Conservation (phyloP, 2,329 filamentous ascomycete species). For the Pseudocercospora crystallina region DNA sequence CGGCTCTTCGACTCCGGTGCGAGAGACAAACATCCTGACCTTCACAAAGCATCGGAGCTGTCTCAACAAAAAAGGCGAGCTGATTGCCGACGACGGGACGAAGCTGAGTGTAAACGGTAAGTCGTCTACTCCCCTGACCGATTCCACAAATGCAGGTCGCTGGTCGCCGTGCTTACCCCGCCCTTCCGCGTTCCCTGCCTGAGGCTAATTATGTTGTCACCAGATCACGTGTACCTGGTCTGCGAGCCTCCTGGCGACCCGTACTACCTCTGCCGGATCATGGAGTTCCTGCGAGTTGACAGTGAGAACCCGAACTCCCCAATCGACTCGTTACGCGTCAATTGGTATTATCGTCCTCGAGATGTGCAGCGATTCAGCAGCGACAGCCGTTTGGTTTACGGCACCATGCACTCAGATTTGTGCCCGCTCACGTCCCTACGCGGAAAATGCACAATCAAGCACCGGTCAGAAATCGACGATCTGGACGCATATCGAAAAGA, state of each 20-base stretch:
- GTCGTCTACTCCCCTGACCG: constrained; percentile 34
- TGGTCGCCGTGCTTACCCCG: constrained; percentile 23
- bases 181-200: constrained; percentile 17
- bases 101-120: constrained; percentile 81
- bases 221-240: constrained; percentile 89
- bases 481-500: constrained; percentile 81
- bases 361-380: constrained; percentile 90
- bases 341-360: constrained; percentile 97
- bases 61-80: constrained; percentile 68
- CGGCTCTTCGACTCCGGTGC: constrained; percentile 40
- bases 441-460: constrained; percentile 87
- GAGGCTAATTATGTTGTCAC: constrained; percentile 37
- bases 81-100: constrained; percentile 89
- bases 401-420: constrained; percentile 97
- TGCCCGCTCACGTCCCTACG: constrained; percentile 89
- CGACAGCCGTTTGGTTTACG: constrained; percentile 88
- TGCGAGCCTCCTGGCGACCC: constrained; percentile 97
- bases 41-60: constrained; percentile 72
- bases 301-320: constrained; percentile 67
- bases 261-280: constrained; percentile 95
- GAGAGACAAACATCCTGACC: constrained; percentile 82
- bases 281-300: constrained; percentile 90
- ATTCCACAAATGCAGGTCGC: constrained; percentile 21
- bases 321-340: constrained; percentile 85
- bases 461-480: constrained; percentile 80